Conservation (phyloP, 1,139 yeast species). For the Taiozyma sp. region DNA sequence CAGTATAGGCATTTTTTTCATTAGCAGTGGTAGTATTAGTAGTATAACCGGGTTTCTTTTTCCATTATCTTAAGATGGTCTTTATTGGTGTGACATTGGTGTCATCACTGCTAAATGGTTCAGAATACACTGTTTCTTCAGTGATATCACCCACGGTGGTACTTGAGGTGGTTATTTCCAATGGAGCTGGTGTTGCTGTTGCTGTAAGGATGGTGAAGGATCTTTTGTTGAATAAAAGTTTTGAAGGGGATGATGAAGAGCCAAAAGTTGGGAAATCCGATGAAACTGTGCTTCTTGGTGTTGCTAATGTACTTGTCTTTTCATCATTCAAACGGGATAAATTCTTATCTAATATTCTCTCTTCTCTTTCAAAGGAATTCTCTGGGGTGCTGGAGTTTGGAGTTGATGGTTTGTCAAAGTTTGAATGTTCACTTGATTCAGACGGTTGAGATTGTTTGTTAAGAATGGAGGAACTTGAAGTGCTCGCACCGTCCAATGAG, state of each 20-base stretch:
- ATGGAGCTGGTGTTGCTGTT: constrained; percentile 9
- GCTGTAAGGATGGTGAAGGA: constrained; percentile 16
- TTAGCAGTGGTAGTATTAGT: background rate
- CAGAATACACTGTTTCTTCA: constrained; percentile 20
- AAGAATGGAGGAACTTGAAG: background rate
- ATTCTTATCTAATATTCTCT: constrained; percentile 11
- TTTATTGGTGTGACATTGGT: background rate
- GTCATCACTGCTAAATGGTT: constrained; percentile 13
- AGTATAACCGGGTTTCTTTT: too few species aligned
- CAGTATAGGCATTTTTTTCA: background rate
- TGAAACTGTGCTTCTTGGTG: background rate
- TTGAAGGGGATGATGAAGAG: constrained; percentile 12
- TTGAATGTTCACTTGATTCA: background rate
- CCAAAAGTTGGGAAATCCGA: background rate
- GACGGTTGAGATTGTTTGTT: background rate
- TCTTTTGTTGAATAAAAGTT: constrained; percentile 11
- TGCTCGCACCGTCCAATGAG: background rate
- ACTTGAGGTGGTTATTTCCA: background rate
- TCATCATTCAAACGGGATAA: constrained; percentile 8
- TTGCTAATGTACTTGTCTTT: background rate
- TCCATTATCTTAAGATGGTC: background rate
- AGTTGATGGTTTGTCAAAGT: background rate
- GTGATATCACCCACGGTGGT: constrained; percentile 18
- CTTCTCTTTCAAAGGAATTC: constrained; percentile 20
- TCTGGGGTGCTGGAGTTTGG: background rate